Percentiles rank a stretch among this genome's conserved stretches.
Conservation (phyloP, 352 stramenopile genomes). For the Aphanomyces euteiches region DNA sequence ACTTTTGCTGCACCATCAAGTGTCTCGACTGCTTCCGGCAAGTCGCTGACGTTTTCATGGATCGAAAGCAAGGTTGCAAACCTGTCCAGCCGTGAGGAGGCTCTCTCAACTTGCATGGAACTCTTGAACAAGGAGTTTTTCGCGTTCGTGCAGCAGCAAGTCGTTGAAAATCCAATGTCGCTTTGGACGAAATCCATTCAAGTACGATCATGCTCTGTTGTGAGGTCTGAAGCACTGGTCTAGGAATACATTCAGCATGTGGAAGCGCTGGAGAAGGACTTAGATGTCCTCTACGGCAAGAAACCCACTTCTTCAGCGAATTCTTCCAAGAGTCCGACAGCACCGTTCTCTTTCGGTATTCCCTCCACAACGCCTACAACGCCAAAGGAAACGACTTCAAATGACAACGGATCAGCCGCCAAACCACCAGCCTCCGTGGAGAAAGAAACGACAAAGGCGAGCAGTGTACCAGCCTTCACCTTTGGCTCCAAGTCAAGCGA, state of each 20-base stretch:
- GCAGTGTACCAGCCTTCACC: constrained; percentile 28
- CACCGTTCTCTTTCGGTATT: constrained; percentile 35
- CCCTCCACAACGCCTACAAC: not conserved
- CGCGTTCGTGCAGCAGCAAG: constrained; percentile 61
- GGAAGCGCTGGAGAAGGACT: constrained; percentile 51
- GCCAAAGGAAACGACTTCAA: too few relatives aligned
- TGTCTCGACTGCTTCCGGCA: not conserved
- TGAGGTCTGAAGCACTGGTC: constrained; percentile 2
- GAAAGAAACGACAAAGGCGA: not conserved
- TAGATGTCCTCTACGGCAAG: constrained; percentile 40
- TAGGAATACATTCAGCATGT: constrained; percentile 79
- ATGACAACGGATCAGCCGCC: too few relatives aligned
- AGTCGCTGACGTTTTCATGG: constrained; percentile 16
- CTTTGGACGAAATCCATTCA: constrained; percentile 63
- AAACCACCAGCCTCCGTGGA: too few relatives aligned
- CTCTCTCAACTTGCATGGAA: constrained; percentile 42
- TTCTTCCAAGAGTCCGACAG: constrained; percentile 13
- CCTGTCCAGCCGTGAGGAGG: constrained; percentile 10
- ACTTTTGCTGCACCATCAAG: not conserved
- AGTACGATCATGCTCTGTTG: constrained; percentile 31
- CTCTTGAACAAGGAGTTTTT: constrained; percentile 79
- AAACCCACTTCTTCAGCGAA: constrained; percentile 37
- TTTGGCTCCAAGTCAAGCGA: constrained; percentile 21
- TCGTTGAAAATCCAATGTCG: constrained; percentile 57
- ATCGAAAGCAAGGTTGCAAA: constrained; percentile 13